Evolutionary conservation across 768 basidiomycete species (phyloP), one percentile per base, ranked within the genome.

Genomic region (Neoboletus brunneissimus): DNA sequence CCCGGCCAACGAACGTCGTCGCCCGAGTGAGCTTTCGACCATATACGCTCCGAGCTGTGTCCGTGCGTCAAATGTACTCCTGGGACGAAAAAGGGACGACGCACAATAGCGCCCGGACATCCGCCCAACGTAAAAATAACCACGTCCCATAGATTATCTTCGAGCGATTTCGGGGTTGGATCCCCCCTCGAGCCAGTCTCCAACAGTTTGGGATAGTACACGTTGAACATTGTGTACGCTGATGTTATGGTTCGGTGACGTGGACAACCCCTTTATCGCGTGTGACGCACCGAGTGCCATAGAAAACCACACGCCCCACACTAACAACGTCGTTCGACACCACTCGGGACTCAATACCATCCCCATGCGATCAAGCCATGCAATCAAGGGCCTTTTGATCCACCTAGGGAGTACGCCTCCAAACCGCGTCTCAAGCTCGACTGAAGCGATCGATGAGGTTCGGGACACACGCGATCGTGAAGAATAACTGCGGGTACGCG

Each of bases 211-310:
- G 94, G 94, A 20, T 94, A 79, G 67, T 84, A 96, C 27, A 94
- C 91, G 66, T 95, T 96, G 72, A 96, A 95, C 86, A 96, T 93
- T 2, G 91, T 94, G 64, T 86, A 93, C 0, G 84, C 89, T 90
- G 44, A 18, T n/a, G 22, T 29, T 25, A 38, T n/a, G 1, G 34
- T 48, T 31, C 0, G 11, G 50, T 51, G 38, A 53, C 12, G 34
- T 34, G 32, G 15, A 15, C 25, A 22, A 12, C 4, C 10, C 12
- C 13, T 6, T 7, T 1, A 35, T 40, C 22, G 12, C 47, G 13
- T 65, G 25, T 7, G 23, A 65, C 85, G 51, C 58, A 88, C 91
- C 93, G 18, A 93, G 77, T 0, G 88, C 80, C 83, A 92, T 88
- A 1, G 79, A 72, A 54, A 79, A 82, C 94, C 94, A 96, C 10